Percentiles rank a stretch among this genome's conserved stretches.
phyloP scores from a whole-genome alignment of 2,329 filamentous ascomycete genomes.

The Exserohilum rostratum region DNA sequence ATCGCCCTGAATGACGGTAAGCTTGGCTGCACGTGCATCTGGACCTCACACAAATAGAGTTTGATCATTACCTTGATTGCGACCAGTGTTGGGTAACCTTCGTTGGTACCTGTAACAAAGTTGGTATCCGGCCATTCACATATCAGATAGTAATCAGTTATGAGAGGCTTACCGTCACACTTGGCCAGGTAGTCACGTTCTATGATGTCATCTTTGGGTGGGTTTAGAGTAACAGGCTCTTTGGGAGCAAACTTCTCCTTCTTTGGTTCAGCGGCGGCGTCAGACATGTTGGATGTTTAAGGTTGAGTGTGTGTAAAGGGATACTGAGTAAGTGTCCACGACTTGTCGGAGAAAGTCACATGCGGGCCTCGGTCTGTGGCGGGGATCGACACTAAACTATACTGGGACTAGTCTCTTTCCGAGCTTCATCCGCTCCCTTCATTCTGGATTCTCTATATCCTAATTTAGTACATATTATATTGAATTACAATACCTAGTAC shows the following conservation, averaged over 20 bases:
- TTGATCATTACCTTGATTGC: constrained; percentile 59
- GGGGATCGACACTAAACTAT: constrained; percentile 22
- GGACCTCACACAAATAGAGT: neutral
- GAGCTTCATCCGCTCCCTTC: neutral
- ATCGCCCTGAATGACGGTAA: constrained; percentile 67
- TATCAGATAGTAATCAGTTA: neutral
- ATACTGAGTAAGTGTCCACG: constrained; percentile 1
- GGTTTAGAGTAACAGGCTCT: constrained; percentile 72
- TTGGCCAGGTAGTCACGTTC: constrained; percentile 77
- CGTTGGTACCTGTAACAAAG: constrained; percentile 63
- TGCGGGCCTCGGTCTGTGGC: constrained; percentile 20
- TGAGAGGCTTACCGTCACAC: constrained; percentile 72
- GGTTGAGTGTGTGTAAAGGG: constrained; percentile 3
- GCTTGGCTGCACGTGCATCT: constrained; percentile 4
- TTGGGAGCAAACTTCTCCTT: constrained; percentile 77
- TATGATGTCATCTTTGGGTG: constrained; percentile 88
- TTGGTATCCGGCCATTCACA: constrained; percentile 2
- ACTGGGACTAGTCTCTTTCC: constrained; percentile 4
- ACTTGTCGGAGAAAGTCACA: constrained; percentile 8
- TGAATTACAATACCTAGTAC: too few relatives aligned
- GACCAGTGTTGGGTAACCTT: constrained; percentile 64
- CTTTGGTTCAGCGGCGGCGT: constrained; percentile 39
- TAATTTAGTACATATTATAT: too few relatives aligned
- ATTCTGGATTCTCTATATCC: too few relatives aligned
- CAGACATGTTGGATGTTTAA: constrained; percentile 36